Evolutionary conservation across 352 stramenopile species (phyloP).

Genomic region (Salisapilia sapeloensis): DNA sequence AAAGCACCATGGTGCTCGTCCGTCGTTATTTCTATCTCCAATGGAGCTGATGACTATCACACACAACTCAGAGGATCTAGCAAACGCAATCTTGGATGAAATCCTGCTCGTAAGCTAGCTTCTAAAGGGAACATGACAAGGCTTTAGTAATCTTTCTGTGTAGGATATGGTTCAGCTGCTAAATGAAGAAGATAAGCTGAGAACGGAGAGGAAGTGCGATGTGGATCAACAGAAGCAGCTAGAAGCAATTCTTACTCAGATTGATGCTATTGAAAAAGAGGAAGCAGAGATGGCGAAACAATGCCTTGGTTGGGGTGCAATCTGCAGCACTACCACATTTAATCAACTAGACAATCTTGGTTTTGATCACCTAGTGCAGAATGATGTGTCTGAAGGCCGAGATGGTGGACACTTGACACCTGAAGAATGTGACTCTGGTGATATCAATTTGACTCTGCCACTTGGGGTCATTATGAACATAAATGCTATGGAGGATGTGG

Average conservation of each 20-base stretch:
- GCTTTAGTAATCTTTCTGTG: slow-evolving; percentile 1
- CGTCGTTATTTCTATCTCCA: slow-evolving; percentile 21
- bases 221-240: slow-evolving; percentile 13
- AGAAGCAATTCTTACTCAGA: slow-evolving; percentile 26
- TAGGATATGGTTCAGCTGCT: slow-evolving; percentile 43
- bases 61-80: slow-evolving; percentile 28
- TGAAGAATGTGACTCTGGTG: no score
- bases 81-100: slow-evolving; percentile 39
- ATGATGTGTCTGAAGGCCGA: background rate
- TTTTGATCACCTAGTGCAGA: background rate
- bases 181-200: slow-evolving; percentile 24
- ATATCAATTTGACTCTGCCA: no score
- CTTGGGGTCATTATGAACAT: slow-evolving; percentile 32
- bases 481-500: no score
- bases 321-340: background rate
- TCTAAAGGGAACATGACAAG: background rate
- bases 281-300: slow-evolving; percentile 21
- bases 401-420: background rate
- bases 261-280: slow-evolving; percentile 22
- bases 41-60: slow-evolving; percentile 19
- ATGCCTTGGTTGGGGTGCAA: slow-evolving; percentile 7
- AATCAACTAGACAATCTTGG: slow-evolving; percentile 3
- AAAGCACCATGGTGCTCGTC: slow-evolving; percentile 11
- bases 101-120: slow-evolving; percentile 21
- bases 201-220: slow-evolving; percentile 10